Evolutionary conservation across 140 eudicot genomes (phyloP), one percentile per base, ranked within the genome.

Genomic region (Cichorium intybus): DNA sequence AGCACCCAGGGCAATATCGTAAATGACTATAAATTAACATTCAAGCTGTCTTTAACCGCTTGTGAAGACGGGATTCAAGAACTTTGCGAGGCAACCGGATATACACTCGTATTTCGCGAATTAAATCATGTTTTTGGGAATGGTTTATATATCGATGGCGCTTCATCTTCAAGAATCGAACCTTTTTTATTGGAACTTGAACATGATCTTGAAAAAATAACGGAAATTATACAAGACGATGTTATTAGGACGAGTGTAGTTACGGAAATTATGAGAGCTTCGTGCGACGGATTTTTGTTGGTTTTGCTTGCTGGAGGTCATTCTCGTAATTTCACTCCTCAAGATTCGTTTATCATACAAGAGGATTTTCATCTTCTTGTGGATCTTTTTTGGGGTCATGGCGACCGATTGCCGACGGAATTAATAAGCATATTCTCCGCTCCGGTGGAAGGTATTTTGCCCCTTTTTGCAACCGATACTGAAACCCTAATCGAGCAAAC

Each of bases 251-350:
- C 88, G 18, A 80, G 84, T 17, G 79, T 81, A n/a, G 77, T 81
- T 15, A 81, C 90, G 37, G 84, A 81, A 1, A 70, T 87, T 9
- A 84, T 87, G 95, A 84, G 66, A 62, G 95, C 95, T 60, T 79
- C 88, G 2, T 87, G 79, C 17, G 85, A 84, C 1, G 95, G 95
- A 15, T 87, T 76, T 69, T 66, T 79, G 69, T 72, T 84, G 72
- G 81, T 87, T 56, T 79, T 87, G 78, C 86, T 87, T 22, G 91
- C 84, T 20, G 95, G 91, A 12, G 88, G 91, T 1, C 91, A 86
- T 7, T 66, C 82, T 31, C 95, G 95, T 24, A 75, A 57, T 53
- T 87, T 87, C 51, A 54, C 78, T 1, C 14, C 49, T 22, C 75
- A 73, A n/a, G 95, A 84, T 70, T 79, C 74, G 6, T 65, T 73